phyloP scores from a whole-genome alignment of 2,329 filamentous ascomycete genomes.

The Tolypocladium endophyticum region DNA sequence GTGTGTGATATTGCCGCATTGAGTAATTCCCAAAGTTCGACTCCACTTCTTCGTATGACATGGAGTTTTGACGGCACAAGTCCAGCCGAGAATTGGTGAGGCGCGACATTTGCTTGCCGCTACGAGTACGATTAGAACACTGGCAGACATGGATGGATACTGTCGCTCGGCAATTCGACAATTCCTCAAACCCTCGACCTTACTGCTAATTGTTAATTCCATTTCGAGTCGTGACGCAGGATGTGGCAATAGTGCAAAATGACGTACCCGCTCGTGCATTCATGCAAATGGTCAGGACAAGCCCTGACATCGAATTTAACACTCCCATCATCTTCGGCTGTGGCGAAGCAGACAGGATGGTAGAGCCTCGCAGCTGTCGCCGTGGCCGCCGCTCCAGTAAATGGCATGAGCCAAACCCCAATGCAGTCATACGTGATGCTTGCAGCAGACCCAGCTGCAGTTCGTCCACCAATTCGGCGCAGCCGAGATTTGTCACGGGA shows the following conservation, averaged over 20 bases:
- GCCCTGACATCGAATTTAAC: background rate
- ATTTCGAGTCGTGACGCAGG: background rate
- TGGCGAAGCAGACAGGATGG: background rate
- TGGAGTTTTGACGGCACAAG: background rate
- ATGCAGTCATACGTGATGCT: background rate
- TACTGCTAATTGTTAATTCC: background rate
- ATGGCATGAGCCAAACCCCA: background rate
- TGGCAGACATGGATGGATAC: background rate
- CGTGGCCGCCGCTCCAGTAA: background rate
- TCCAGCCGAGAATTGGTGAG: background rate
- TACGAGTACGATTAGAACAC: background rate
- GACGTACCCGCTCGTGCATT: background rate
- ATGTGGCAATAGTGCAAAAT: background rate
- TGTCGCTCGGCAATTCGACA: background rate
- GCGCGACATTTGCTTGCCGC: background rate
- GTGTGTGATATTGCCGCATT: background rate
- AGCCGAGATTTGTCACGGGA: background rate
- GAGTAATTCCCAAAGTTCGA: background rate
- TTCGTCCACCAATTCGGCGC: background rate
- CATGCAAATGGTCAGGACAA: background rate
- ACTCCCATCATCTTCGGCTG: background rate
- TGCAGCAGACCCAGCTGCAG: conserved; percentile 1
- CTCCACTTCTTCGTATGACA: background rate
- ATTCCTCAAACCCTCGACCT: background rate
- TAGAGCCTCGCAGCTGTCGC: background rate